Evolutionary conservation across 345 rosid genomes (phyloP).

Genomic region (Aquilaria sinensis): DNA sequence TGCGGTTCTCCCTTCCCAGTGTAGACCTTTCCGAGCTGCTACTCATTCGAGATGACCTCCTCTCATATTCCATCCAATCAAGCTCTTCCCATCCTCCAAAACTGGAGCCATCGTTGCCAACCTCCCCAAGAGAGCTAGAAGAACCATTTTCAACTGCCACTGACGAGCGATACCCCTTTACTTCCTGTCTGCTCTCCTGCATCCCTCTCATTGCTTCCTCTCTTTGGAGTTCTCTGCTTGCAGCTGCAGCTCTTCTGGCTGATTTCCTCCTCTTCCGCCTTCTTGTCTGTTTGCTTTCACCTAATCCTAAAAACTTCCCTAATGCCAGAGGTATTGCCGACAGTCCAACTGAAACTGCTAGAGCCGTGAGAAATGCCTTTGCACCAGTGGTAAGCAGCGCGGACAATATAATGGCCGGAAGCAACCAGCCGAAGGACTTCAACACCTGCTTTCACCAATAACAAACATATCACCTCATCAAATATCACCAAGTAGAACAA

Average conservation of each 20-base stretch:
- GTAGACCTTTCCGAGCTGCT: slow-evolving; percentile 9
- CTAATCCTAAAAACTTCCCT: slow-evolving; percentile 22
- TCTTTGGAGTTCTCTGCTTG: slow-evolving; percentile 18
- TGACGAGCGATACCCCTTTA: slow-evolving; percentile 17
- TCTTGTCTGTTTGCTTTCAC: not conserved
- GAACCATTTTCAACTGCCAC: slow-evolving; percentile 22
- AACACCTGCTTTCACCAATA: slow-evolving; percentile 36
- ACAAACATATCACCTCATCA: not conserved
- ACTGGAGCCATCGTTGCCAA: slow-evolving; percentile 9
- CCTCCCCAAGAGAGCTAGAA: slow-evolving; percentile 3
- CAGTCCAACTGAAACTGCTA: slow-evolving; percentile 33
- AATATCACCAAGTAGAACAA: not conserved
- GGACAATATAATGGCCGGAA: slow-evolving; percentile 39
- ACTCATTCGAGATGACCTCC: slow-evolving; percentile 8
- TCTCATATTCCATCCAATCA: slow-evolving; percentile 17
- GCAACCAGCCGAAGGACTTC: slow-evolving; percentile 52
- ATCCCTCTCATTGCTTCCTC: slow-evolving; percentile 18
- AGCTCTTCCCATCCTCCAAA: slow-evolving; percentile 70
- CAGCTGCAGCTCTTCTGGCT: slow-evolving; percentile 13
- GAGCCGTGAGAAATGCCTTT: slow-evolving; percentile 44
- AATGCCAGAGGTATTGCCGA: slow-evolving; percentile 28
- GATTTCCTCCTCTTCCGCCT: not conserved
- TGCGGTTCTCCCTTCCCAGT: slow-evolving; percentile 16
- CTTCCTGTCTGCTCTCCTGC: slow-evolving; percentile 16
- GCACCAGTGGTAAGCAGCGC: slow-evolving; percentile 43